Evolutionary conservation across 805 yeast genomes (phyloP), one percentile per base, ranked within the genome.

Genomic region (Starmerella vitae): DNA sequence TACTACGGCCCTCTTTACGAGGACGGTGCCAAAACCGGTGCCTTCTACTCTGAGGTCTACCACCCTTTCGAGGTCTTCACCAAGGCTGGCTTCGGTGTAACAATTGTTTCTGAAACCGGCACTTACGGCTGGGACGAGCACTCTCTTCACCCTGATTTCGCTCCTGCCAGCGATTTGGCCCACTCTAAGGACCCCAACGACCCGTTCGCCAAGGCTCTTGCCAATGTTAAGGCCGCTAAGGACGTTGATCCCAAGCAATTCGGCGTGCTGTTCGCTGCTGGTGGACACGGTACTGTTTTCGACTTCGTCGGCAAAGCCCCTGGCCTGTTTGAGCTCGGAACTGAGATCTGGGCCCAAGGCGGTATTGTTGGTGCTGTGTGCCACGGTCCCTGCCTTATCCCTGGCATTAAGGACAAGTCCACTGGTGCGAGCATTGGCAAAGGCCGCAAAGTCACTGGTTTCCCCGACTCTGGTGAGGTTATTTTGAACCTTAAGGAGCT

Each of bases 341-440:
- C 61, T 21, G 57, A 60, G 18, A 66, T 74, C 36, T 72, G 68
- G 52, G 59, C 57, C 24, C 56, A 66, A 17, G 71, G 70, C 29
- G 80, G 79, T 35, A 66, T 73, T 29, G 67, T 76, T 19, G 57
- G 74, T 31, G 78, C 81, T 13, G 81, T 76, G 7, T 76, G 83
- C 56, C 81, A 76, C 48, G 83, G 79, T 6, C 78, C 78, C n/a
- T 65, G 66, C 18, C 64, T 75, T 44, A 70, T 76, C 43, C 69
- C 64, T n/a, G 62, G 63, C 32, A 53, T 75, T 45, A 59, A 52
- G 30, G 71, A 70, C 46, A 45, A 52, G 30, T 42, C 49, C 14
- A 15, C 35, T 7, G 72, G 72, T 31, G 59, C 63, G 34, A 56
- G 60, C 14, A 47, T 77, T 37, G 61, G 68, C 39, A 55, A 68